Evolutionary conservation across 2,329 filamentous ascomycete genomes (phyloP).

Genomic region (Clarireedia monteithiana): DNA sequence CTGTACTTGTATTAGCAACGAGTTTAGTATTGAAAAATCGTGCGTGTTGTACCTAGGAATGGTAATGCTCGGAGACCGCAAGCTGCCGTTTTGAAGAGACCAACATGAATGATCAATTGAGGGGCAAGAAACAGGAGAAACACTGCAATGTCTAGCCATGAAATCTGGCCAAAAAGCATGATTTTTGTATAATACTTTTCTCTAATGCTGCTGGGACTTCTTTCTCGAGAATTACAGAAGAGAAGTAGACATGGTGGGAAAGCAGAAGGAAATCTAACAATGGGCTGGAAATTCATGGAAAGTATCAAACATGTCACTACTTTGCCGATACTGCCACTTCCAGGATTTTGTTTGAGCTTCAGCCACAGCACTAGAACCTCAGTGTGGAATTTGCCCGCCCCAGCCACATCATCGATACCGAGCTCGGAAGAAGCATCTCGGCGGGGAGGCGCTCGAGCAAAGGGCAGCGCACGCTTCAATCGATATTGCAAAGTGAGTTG

Average conservation of each 20-base stretch:
- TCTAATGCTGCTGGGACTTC: not conserved
- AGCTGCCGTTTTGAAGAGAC: conserved; percentile 48
- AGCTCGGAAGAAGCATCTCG: too few relatives aligned
- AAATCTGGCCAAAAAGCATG: conserved; percentile 70
- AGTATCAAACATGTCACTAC: too few relatives aligned
- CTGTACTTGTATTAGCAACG: conserved; percentile 31
- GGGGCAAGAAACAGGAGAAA: conserved; percentile 65
- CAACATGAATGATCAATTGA: conserved; percentile 62
- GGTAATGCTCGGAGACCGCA: conserved; percentile 58
- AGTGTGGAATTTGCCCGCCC: too few relatives aligned
- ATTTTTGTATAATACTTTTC: not conserved
- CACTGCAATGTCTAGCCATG: conserved; percentile 65
- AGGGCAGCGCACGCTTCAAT: too few relatives aligned
- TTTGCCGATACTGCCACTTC: too few relatives aligned
- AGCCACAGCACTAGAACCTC: too few relatives aligned
- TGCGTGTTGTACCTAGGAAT: conserved; percentile 52
- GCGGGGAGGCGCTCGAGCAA: too few relatives aligned
- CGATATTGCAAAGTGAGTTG: too few relatives aligned
- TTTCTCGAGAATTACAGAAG: not conserved
- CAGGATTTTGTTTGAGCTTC: too few relatives aligned
- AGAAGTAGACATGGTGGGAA: not conserved
- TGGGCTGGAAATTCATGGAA: too few relatives aligned
- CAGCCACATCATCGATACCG: too few relatives aligned
- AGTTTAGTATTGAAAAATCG: not conserved
- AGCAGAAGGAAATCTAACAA: too few relatives aligned